Base-by-base conservation (phyloP, 306 rosid genomes). In the Luffa aegyptiaca region DNA sequence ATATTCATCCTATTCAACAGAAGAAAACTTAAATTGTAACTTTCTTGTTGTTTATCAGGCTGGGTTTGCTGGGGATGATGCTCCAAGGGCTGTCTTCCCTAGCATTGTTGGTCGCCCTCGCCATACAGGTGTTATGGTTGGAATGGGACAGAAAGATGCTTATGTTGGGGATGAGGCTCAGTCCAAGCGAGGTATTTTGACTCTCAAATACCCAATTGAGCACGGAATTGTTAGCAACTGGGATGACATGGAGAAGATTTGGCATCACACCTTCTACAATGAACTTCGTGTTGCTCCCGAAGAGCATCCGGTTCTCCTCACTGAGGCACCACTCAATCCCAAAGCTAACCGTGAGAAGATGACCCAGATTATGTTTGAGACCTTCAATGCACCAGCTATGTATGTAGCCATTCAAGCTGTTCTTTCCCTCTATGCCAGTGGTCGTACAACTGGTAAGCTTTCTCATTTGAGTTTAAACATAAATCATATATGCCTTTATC, bases 241-340 rank as follows among this genome's bases (percentile, higher is more conserved):
- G 96, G 96, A 91, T 81, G 96, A 91, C 72, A 91, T 91, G 96
- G 96, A 91, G 83, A 91, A 91, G 86, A 91, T 89, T 18, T 83
- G 86, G 86, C 86, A 83, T 83, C 86, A 83, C 65, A 83, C 83
- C 57, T 83, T 83, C 57, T 83, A 83, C 80, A 83, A 83, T 17
- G 86, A 83, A 46, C 86, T 83, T 65, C 86, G 86, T 79, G 86
- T 83, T 33, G 86, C 86, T 36, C 86, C 86, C 0, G 86, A 83
- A 75, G 86, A 91, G 78, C 96, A 91, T 56, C 96, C 93, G 14
- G 87, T 91, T 57, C 96, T 91, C 61, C 88, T 91, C 52, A 91
- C 96, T 3, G 96, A 91, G 79, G 96, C 93, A 21, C 96, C 96
- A 20, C 90, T 91, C 57, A 91, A 91, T 71, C 93, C 96, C 0